Evolutionary conservation across 2,329 filamentous ascomycete genomes (phyloP), one percentile per base, ranked within the genome.

Genomic region (Talaromyces sp.): DNA sequence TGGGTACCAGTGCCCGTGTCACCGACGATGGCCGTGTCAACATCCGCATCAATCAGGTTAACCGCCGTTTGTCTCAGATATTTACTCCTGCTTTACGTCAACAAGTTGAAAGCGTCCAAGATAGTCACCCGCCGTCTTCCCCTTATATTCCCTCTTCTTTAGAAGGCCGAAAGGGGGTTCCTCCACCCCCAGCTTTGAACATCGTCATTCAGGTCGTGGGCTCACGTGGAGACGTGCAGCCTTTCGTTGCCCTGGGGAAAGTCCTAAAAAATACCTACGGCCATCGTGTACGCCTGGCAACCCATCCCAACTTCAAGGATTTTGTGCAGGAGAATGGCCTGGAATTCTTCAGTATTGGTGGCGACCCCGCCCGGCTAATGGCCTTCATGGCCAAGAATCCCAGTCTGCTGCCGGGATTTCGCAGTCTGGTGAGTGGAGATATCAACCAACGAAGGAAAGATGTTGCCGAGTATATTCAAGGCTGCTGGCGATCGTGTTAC

Each of bases 291-390:
- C 81, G 85, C 2, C 75, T 87, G 11, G 85, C 84, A 31, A 88
- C 85, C 31, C 60, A 62, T 54, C 47, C 48, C 19, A 43, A 1
- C 7, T 62, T 62, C 37, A 52, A 54, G 37, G 37, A 54, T 7
- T 52, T 41, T 22, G 48, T 62, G 9, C 33, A 24, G 24, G 37
- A 62, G 24, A 31, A 0, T 85, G 83, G 82, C 0, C 71, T 87
- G 9, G 85, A 87, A 65, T 87, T 87, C 70, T 87, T 82, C 68
- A 78, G 78, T 10, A 86, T 87, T 13, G 85, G 85, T 3, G 85
- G 85, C 3, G 82, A 87, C 61, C 84, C 85, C 0, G 79, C 82
- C 13, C 74, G 78, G n/a, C 67, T 84, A 16, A 83, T 84, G 82
- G 80, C 80, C 0, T 83, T 79, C 65, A 83, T 83, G 82, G 80